These are phyloP conservation scores for Tylopilus rubrobrunneus DNA, from an alignment of 768 basidiomycete genomes.

Conservation along the genomic window DNA sequence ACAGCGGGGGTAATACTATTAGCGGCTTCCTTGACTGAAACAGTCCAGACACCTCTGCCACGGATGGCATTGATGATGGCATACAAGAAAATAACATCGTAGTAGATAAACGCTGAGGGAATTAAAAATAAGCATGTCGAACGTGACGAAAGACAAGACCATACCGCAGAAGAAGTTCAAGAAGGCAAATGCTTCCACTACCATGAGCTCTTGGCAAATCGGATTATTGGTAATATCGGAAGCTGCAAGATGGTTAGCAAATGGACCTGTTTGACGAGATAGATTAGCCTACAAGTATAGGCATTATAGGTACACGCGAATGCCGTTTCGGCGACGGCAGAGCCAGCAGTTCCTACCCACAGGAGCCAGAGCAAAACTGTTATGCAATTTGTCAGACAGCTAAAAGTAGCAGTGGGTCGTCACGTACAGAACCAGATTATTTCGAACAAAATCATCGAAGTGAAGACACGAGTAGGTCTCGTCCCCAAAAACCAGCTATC, in stretches of 20 bases:
- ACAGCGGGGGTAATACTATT: not conserved
- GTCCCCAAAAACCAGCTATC: slow-evolving; percentile 17
- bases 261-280: not conserved
- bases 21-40: slow-evolving; percentile 21
- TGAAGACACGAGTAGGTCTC: slow-evolving; percentile 8
- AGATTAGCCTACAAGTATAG: slow-evolving; percentile 3
- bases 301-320: too few species aligned
- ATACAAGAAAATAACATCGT: slow-evolving; percentile 18
- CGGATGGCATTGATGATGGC: slow-evolving; percentile 20
- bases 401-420: not conserved
- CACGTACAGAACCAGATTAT: slow-evolving; percentile 25
- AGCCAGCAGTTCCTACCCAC: slow-evolving; percentile 19
- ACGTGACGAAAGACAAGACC: not conserved
- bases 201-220: slow-evolving; percentile 18
- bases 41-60: slow-evolving; percentile 23
- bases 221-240: not conserved
- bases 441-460: slow-evolving; percentile 24
- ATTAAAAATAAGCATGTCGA: not conserved
- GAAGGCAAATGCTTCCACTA: slow-evolving; percentile 21
- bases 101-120: slow-evolving; percentile 24
- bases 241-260: slow-evolving; percentile 4
- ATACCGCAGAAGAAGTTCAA: slow-evolving; percentile 23
- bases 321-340: slow-evolving; percentile 3
- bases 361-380: slow-evolving; percentile 22
- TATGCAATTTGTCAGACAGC: not conserved